Evolutionary conservation across 2,329 filamentous ascomycete genomes (phyloP).

Genomic region (Scytalidium lignicola): DNA sequence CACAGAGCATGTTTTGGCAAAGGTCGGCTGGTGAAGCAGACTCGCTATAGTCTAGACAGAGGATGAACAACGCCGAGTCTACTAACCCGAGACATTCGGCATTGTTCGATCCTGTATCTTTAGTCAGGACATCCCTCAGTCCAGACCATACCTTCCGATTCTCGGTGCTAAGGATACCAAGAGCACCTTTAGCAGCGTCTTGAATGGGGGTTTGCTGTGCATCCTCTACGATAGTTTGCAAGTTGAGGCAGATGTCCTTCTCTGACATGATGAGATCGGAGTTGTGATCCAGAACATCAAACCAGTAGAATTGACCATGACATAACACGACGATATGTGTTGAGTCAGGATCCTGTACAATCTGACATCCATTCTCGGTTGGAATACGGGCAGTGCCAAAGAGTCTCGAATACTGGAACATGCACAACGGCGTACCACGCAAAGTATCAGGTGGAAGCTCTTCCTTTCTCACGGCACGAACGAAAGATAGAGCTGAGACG

Average conservation of each 20-base stretch:
- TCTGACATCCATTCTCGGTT: conserved; percentile 90
- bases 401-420: conserved; percentile 95
- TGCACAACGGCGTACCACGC: conserved; percentile 80
- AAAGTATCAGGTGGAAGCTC: conserved; percentile 86
- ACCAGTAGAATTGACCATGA: conserved; percentile 97
- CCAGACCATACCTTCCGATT: conserved; percentile 96
- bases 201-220: conserved; percentile 85
- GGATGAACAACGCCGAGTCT: conserved; percentile 85
- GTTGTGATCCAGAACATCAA: conserved; percentile 92
- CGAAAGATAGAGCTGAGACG: conserved; percentile 84
- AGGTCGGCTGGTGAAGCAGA: conserved; percentile 74
- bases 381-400: conserved; percentile 94
- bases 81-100: conserved; percentile 94
- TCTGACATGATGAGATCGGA: conserved; percentile 96
- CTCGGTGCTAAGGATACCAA: conserved; percentile 92
- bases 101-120: conserved; percentile 86
- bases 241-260: conserved; percentile 84
- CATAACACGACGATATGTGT: conserved; percentile 92
- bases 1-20: conserved; percentile 98
- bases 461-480: conserved; percentile 86
- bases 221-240: conserved; percentile 89
- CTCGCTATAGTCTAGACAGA: conserved; percentile 91
- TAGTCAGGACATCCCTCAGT: conserved; percentile 78
- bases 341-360: conserved; percentile 88
- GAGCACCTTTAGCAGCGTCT: conserved; percentile 88